Evolutionary conservation across 2,329 filamentous ascomycete genomes (phyloP).

Genomic region (Diplodia sapinea): DNA sequence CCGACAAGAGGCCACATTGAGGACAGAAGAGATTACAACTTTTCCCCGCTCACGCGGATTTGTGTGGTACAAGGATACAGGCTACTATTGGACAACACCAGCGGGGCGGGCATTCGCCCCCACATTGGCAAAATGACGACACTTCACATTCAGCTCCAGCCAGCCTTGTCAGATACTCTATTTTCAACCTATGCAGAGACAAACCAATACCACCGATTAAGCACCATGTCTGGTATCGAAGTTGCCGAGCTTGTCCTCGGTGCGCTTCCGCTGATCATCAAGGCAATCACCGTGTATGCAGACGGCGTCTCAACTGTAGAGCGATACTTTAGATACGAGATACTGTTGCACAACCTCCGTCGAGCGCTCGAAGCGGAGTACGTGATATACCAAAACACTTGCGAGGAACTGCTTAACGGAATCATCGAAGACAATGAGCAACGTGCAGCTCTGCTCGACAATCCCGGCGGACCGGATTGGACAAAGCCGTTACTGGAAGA

Average conservation of each 20-base stretch:
- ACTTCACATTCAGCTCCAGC: not conserved
- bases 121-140: not conserved
- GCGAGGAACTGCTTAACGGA: conserved; percentile 38
- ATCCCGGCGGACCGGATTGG: conserved; percentile 37
- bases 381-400: conserved; percentile 40
- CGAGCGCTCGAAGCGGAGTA: conserved; percentile 37
- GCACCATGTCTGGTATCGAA: conserved; percentile 38
- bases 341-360: conserved; percentile 37
- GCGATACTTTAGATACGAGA: conserved; percentile 37
- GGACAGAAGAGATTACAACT: not conserved
- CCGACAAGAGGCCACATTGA: not conserved
- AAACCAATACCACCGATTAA: not conserved
- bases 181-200: not conserved
- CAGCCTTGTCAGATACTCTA: not conserved
- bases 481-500: conserved; percentile 32
- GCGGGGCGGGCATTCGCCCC: not conserved
- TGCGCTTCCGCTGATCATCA: conserved; percentile 40
- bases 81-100: not conserved
- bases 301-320: conserved; percentile 42
- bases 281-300: conserved; percentile 43
- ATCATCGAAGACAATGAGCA: conserved; percentile 35
- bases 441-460: conserved; percentile 36
- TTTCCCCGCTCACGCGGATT: not conserved
- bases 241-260: conserved; percentile 39
- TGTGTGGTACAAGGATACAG: not conserved